Conservation (phyloP, 176 grass and related monocot genomes). For the Metroxylon sagu region DNA sequence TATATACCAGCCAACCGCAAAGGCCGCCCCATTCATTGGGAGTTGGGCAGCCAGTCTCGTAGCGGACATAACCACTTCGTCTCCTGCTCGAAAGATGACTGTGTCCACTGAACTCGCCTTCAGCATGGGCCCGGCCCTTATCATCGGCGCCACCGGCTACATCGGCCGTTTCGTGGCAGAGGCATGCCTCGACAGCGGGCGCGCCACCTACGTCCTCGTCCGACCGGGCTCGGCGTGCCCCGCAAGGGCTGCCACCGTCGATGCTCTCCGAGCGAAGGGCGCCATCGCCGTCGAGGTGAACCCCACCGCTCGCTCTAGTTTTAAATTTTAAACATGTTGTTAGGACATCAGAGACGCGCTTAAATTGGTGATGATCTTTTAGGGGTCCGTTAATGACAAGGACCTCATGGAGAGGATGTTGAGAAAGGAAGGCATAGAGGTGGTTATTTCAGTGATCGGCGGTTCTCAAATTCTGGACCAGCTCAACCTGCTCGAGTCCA, state of each 20-base stretch:
- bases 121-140: constrained; percentile 25
- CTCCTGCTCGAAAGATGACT: too few species aligned
- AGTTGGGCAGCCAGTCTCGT: too few species aligned
- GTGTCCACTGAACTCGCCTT: too few species aligned
- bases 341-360: too few species aligned
- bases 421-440: constrained; percentile 35
- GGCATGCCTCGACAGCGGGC: constrained; percentile 45
- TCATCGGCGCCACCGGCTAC: constrained; percentile 62
- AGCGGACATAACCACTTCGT: too few species aligned
- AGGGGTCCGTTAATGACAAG: constrained; percentile 17
- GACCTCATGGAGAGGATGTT: constrained; percentile 33
- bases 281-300: constrained; percentile 50
- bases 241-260: constrained; percentile 21
- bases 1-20: too few species aligned
- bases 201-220: constrained; percentile 44
- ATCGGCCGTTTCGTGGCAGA: constrained; percentile 68
- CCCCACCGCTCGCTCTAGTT: too few species aligned
- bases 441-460: constrained; percentile 65
- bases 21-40: too few species aligned
- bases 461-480: constrained; percentile 52
- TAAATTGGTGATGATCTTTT: background rate
- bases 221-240: constrained; percentile 29
- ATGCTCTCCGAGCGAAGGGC: constrained; percentile 40
- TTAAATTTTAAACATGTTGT: too few species aligned
- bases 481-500: constrained; percentile 46